Evolutionary conservation across 2,329 filamentous ascomycete genomes (phyloP).

Genomic region (Colletotrichum endophyticum): DNA sequence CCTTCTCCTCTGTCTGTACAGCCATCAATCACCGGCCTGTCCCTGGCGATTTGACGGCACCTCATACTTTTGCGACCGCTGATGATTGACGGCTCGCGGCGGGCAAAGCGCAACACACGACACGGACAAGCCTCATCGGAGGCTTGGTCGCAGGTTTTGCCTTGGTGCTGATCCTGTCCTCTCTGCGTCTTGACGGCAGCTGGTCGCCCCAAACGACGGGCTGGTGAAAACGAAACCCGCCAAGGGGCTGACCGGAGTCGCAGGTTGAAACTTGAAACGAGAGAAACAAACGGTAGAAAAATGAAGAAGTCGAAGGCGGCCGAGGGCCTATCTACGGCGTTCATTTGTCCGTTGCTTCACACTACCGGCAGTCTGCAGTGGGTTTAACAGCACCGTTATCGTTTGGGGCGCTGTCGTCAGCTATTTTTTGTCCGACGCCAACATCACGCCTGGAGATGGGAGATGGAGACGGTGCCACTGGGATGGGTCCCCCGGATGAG

Average conservation of each 20-base stretch:
- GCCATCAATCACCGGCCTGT: background rate
- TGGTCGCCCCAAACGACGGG: background rate
- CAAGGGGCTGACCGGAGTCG: conserved; percentile 5
- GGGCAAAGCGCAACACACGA: background rate
- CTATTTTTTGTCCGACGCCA: background rate
- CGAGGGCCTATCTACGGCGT: background rate
- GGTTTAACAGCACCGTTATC: background rate
- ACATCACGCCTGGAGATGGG: background rate
- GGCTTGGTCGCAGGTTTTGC: background rate
- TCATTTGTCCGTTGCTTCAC: background rate
- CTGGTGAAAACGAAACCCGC: conserved; percentile 7
- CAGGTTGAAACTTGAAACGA: conserved; percentile 18
- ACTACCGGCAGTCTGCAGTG: background rate
- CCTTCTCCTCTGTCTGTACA: background rate
- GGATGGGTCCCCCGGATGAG: background rate
- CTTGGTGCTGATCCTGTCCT: background rate
- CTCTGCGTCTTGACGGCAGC: background rate
- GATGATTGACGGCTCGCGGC: background rate
- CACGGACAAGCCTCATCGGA: background rate
- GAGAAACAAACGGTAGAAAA: background rate
- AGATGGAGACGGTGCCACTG: background rate
- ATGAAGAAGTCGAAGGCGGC: background rate
- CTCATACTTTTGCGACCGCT: background rate
- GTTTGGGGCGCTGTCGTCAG: background rate
- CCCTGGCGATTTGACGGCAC: background rate